These are phyloP conservation scores for Trypanosomatidae sp. DNA, from an alignment of 208 protist genomes.

Conservation along the genomic window DNA sequence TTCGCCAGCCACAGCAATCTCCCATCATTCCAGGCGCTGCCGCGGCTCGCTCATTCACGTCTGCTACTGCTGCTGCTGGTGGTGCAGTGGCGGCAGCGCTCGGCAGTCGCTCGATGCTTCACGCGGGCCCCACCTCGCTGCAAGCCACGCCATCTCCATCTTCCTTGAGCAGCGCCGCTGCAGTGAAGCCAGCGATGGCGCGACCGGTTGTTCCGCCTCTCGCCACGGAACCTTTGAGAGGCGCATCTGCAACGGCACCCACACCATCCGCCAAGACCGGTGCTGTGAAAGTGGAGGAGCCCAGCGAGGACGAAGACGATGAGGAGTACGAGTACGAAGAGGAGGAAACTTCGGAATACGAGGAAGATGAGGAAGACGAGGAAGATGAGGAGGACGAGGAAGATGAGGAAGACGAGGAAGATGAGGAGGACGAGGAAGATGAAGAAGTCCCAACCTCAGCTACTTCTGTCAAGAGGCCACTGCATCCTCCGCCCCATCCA, in stretches of 20 bases:
- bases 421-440: conserved; percentile 3
- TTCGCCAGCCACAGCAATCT: neutral
- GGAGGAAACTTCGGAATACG: conserved; percentile 7
- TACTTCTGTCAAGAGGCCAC: neutral
- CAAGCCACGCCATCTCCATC: neutral
- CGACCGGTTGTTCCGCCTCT: conserved; percentile 1
- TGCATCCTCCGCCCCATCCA: neutral
- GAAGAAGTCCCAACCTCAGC: neutral
- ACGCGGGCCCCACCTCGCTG: neutral
- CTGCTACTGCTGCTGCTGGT: neutral
- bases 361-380: conserved; percentile 8
- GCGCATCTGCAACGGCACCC: neutral
- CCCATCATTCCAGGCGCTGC: neutral
- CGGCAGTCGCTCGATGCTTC: neutral
- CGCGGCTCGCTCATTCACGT: neutral
- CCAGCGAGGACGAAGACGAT: conserved; percentile 12
- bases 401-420: too few relatives aligned
- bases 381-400: conserved; percentile 7
- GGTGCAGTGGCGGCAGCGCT: neutral
- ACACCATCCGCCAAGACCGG: neutral
- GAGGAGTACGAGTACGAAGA: conserved; percentile 19
- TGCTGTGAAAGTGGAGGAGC: conserved; percentile 6
- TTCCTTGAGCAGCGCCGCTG: neutral
- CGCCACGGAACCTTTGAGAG: neutral
- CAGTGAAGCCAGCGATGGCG: neutral